Base-by-base conservation (phyloP, 768 basidiomycete genomes). In the Trametes cingulata region DNA sequence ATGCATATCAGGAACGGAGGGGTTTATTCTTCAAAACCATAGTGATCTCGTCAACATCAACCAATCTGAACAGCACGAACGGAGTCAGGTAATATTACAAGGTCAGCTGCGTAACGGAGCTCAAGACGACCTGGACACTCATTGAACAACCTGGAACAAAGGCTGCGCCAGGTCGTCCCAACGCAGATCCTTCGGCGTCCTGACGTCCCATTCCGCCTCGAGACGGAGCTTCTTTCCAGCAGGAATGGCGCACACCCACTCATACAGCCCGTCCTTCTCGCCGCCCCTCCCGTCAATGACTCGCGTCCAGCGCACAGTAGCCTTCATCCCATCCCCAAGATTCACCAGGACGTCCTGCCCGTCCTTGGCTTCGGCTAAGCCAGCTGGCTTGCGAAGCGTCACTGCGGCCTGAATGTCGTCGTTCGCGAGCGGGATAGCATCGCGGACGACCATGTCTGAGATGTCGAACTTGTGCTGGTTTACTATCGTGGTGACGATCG, bases 201-300 rank as follows among this genome's bases (percentile, higher is more conserved):
- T 81, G 47, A 84, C 74, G 58, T 85, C 84, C 80, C 83, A 86
- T 59, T 79, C 73, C 1, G 81, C 75, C 52, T 79, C 74, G 17
- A 86, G 64, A 12, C 68, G 69, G 17, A 81, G 70, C 64, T 77
- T 78, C 55, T 72, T 73, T 14, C 78, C 80, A 15, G 74, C 75
- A 7, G 71, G 76, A 29, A 85, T 69, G 24, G 69, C 75, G 70
- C 78, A 75, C 57, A 71, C 73, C 84, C 84, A 87, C 68, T 84
- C 82, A 65, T 81, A 81, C 58, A 75, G 75, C 1, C 85, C 86
- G 45, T 84, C 80, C 71, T 81, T 81, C 71, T 80, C 77, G 0
- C 80, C 82, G 3, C 77, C 77, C 58, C 78, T 79, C 53, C 77
- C 77, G 65, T 80, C 76, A 1, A 73, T 73, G 7, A 70, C 61